Base-by-base conservation (phyloP, 2,329 filamentous ascomycete genomes). In the Exophiala dermatitidis region DNA sequence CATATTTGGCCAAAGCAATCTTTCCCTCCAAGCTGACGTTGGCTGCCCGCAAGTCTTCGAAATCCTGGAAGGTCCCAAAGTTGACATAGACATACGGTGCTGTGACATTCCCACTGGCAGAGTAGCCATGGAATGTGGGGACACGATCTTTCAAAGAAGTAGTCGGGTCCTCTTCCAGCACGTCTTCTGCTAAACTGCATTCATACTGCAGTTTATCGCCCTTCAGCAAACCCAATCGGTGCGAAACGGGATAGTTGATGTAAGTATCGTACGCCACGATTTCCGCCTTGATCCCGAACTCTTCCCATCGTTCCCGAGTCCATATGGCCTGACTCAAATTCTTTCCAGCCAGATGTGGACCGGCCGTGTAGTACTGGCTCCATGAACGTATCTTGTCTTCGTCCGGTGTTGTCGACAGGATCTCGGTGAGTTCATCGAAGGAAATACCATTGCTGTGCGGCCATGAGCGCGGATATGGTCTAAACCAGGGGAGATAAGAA, bases 41-140 rank as follows among this genome's bases (percentile, higher is more conserved):
- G 36, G 87, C 85, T 37, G 81, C 77, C 41, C 85, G 65, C 9
- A 97, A 77, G 59, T 95, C 89, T 62, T 93, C 85, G 60, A 84
- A 97, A 67, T 97, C 91, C 59, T 79, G 73, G 66, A 84, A 94
- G 0, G 87, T 93, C 48, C 90, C 91, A 65, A 93, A 95, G 70
- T 96, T 96, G 67, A 88, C 89, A 65, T 85, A 97, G 32, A 95
- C 87, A 60, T 88, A 93, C 9, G 82, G 80, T 2, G 82, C 89
- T 0, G 91, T 96, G 45, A 94, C 91, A 68, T 97, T 95, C 30
- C 91, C 91, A 56, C 78, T 90, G 3, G 90, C 90, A 3, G 89
- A 95, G 69, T 96, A 97, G 49, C 91, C 93, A 66, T 97, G 91
- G 73, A 97, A 97, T 0, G 86, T 91, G 1, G 91, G 90, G 28